Percentiles rank a stretch among this genome's conserved stretches.
phyloP scores from a whole-genome alignment of 306 rosid genomes.

The Cyamopsis tetragonoloba region DNA sequence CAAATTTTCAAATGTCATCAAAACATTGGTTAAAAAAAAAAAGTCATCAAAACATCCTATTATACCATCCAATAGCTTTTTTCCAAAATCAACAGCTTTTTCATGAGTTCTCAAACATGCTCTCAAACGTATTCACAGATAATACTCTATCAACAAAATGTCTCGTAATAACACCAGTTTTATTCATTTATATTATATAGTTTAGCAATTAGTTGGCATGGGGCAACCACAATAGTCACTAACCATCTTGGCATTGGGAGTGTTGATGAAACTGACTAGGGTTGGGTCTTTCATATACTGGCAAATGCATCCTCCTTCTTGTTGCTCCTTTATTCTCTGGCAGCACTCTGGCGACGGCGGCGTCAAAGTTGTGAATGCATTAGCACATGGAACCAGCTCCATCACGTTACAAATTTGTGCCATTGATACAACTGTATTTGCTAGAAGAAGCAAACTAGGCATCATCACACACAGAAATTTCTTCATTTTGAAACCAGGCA shows the following conservation, averaged over 20 bases:
- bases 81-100: no score
- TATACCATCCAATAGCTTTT: no score
- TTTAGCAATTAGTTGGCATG: not conserved
- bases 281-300: not conserved
- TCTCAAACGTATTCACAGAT: no score
- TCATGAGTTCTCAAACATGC: no score
- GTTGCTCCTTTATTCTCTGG: not conserved
- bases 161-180: not conserved
- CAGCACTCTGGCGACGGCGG: not conserved
- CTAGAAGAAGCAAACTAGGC: not conserved
- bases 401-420: not conserved
- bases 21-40: no score
- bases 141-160: no score
- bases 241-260: conserved; percentile 4
- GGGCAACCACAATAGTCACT: conserved; percentile 1
- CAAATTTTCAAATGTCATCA: no score
- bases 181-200: not conserved
- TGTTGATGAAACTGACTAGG: not conserved
- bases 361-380: not conserved
- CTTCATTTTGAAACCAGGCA: conserved; percentile 2
- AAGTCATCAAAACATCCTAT: no score
- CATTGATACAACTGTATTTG: not conserved
- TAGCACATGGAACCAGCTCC: conserved; percentile 3
- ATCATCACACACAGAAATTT: not conserved
- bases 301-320: not conserved